Conservation (phyloP, 1,139 yeast genomes). For the Blastobotrys illinoisensis region DNA sequence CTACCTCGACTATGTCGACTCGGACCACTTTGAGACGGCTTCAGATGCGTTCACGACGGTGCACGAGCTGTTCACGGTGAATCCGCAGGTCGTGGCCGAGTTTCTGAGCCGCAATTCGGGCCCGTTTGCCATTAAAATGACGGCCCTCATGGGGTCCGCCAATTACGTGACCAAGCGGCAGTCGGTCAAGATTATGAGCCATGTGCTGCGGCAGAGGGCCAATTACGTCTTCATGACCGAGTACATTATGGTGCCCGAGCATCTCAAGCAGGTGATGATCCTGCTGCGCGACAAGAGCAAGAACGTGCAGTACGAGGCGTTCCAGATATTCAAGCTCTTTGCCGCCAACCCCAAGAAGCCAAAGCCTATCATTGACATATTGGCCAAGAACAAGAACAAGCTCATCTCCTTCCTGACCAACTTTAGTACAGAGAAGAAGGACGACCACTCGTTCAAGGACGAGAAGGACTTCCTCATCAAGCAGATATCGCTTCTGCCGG, state of each 20-base stretch:
- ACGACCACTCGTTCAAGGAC: slow-evolving; percentile 64
- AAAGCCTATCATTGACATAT: slow-evolving; percentile 70
- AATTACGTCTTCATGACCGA: slow-evolving; percentile 68
- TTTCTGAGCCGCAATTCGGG: slow-evolving; percentile 47
- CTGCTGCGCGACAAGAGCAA: slow-evolving; percentile 82
- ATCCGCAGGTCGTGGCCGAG: slow-evolving; percentile 53
- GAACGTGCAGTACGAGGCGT: slow-evolving; percentile 84
- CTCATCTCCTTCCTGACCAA: slow-evolving; percentile 59
- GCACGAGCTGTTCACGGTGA: slow-evolving; percentile 65
- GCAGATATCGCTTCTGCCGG: slow-evolving; percentile 56
- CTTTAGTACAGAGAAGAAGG: slow-evolving; percentile 55
- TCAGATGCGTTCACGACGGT: slow-evolving; percentile 74
- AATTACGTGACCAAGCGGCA: slow-evolving; percentile 93
- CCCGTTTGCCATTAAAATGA: slow-evolving; percentile 55
- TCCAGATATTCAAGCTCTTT: slow-evolving; percentile 84
- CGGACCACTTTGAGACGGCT: slow-evolving; percentile 78
- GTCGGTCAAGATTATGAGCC: slow-evolving; percentile 70
- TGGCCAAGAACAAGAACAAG: slow-evolving; percentile 75
- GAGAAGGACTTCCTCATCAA: slow-evolving; percentile 77
- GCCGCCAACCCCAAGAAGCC: slow-evolving; percentile 92
- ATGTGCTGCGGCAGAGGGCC: slow-evolving; percentile 66
- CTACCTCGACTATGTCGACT: slow-evolving; percentile 70
- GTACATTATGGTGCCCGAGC: slow-evolving; percentile 76
- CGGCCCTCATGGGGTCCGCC: slow-evolving; percentile 62
- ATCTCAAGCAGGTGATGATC: slow-evolving; percentile 80